Base-by-base conservation (phyloP, 768 basidiomycete genomes). In the Russula sp. region DNA sequence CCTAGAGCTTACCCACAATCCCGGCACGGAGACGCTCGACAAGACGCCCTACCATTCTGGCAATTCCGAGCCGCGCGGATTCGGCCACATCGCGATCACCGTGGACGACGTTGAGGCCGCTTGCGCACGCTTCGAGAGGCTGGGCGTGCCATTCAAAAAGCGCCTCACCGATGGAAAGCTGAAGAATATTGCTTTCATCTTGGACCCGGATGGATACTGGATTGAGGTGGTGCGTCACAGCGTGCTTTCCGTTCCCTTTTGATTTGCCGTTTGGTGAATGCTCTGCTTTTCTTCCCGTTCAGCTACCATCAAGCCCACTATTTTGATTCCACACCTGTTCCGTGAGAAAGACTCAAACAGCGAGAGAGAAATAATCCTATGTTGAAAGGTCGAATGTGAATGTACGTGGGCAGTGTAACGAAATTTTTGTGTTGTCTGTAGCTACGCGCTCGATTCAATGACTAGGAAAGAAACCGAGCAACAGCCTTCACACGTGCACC, bases 91-190 rank as follows among this genome's bases (percentile, higher is more conserved):
- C 70, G 90, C 90, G 63, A 84, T 97, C 73, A 80, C 86, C 5
- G 91, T 94, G 38, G 88, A 89, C 67, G 81, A 97, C 72, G 80
- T 98, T 70, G 82, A 93, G 68, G 82, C 80, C 66, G 90, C 94
- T 7, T 95, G 92, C 66, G 88, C 82, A 55, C 82, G 92, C 30
- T 90, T 99, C 64, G 92, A 94, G 69, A 76, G 77, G 59, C 80
- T 92, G 11, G 86, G 86, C 1, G 94, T 96, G 26, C 74, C 77
- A 30, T 98, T 96, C 81, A 89, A 93, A 82, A 98, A 97, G 80
- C 83, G 81, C 67, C 87, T 85, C 18, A 83, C 81, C 1, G 95
- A 96, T 61, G 94, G 95, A 13, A 89, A 79, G 74, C 94, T 98
- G 90, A 87, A 74, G 76, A 57, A 89, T 68, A 89, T 94, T 56